Conservation (phyloP, 2,329 filamentous ascomycete genomes). For the Sarocladium brachiariae region DNA sequence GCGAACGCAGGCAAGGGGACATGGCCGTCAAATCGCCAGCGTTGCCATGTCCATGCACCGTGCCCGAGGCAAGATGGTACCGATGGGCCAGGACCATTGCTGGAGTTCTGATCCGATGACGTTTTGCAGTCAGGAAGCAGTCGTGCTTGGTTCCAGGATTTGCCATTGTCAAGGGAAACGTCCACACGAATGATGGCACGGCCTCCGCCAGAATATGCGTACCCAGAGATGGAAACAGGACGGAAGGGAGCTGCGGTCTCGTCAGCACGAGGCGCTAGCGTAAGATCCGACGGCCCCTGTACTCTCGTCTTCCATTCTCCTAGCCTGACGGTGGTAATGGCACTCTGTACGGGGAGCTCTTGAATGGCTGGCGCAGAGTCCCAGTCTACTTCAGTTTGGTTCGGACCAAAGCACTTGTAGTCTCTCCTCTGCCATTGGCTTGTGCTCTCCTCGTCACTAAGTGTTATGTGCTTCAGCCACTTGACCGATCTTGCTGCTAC, state of each 20-base stretch:
- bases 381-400: constrained; percentile 55
- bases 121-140: constrained; percentile 43
- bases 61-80: constrained; percentile 26
- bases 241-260: not conserved
- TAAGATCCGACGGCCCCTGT: not conserved
- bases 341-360: constrained; percentile 61
- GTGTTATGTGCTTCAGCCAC: constrained; percentile 57
- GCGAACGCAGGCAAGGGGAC: constrained; percentile 30
- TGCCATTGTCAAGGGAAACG: constrained; percentile 55
- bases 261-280: not conserved
- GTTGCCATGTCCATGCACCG: constrained; percentile 56
- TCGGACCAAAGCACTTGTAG: constrained; percentile 64
- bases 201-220: constrained; percentile 63
- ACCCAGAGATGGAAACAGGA: constrained; percentile 45
- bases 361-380: constrained; percentile 57
- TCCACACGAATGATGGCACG: constrained; percentile 61
- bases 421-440: constrained; percentile 61
- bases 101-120: constrained; percentile 17
- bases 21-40: constrained; percentile 51
- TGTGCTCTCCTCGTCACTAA: constrained; percentile 59
- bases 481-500: constrained; percentile 64
- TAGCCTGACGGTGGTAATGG: constrained; percentile 48
- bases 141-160: constrained; percentile 56
- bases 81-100: constrained; percentile 13
- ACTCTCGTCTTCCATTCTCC: constrained; percentile 20